These are phyloP conservation scores for Cinchona pubescens DNA, from an alignment of 257 asterid genomes.

Conservation along the genomic window DNA sequence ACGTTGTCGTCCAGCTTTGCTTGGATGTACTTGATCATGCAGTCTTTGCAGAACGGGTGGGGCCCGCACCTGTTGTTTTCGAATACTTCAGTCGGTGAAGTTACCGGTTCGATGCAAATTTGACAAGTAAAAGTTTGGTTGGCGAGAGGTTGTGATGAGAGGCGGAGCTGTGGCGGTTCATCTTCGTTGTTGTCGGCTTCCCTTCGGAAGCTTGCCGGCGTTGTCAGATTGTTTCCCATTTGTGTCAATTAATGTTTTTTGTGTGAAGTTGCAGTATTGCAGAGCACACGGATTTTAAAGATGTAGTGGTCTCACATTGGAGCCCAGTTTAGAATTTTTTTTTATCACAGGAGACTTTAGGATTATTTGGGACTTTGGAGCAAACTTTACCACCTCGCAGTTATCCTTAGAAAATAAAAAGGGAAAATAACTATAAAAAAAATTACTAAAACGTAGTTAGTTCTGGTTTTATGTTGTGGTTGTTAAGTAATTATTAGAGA, in stretches of 20 bases:
- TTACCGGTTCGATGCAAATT: conserved; percentile 30
- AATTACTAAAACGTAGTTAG: too few species aligned
- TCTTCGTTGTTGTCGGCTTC: background rate
- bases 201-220: background rate
- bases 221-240: background rate
- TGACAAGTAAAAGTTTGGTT: conserved; percentile 22
- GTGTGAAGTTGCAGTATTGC: too few species aligned
- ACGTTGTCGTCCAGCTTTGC: conserved; percentile 51
- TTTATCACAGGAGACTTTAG: too few species aligned
- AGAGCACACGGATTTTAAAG: too few species aligned
- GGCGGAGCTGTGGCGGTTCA: background rate
- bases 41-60: conserved; percentile 58
- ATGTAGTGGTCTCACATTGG: too few species aligned
- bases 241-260: background rate
- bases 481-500: too few species aligned
- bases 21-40: conserved; percentile 58
- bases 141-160: background rate
- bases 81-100: conserved; percentile 6
- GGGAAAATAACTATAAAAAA: too few species aligned
- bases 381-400: too few species aligned
- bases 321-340: too few species aligned
- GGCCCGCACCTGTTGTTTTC: conserved; percentile 3
- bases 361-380: too few species aligned
- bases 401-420: too few species aligned
- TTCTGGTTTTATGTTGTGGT: too few species aligned